These are phyloP conservation scores for Yamagishiella unicocca DNA, from an alignment of 139 green algal genomes.

Conservation along the genomic window DNA sequence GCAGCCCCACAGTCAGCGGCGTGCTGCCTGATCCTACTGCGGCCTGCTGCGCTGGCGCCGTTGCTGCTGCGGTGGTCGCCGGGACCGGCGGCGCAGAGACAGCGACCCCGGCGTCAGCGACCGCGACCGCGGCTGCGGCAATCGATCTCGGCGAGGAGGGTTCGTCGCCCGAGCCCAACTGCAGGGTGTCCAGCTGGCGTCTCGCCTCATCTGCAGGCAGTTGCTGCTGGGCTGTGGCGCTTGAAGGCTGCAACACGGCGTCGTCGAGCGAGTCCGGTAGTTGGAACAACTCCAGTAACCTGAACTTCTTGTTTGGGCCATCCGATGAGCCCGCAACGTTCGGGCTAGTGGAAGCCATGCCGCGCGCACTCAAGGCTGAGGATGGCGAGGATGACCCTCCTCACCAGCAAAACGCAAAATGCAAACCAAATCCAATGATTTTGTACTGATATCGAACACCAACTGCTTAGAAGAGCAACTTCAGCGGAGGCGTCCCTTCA, in stretches of 20 bases:
- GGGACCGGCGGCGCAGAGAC: background rate
- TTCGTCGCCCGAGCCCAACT: conserved; percentile 21
- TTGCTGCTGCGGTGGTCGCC: background rate
- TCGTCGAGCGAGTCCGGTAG: conserved; percentile 35
- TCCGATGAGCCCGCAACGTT: background rate
- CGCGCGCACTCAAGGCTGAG: too few relatives aligned
- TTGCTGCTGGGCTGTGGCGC: background rate
- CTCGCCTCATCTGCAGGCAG: conserved; percentile 26
- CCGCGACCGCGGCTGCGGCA: background rate
- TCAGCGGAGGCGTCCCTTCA: too few relatives aligned
- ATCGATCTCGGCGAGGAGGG: background rate
- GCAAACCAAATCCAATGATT: too few relatives aligned
- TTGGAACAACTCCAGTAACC: background rate
- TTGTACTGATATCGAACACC: too few relatives aligned
- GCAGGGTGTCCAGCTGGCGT: conserved; percentile 22
- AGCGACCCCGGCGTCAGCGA: too few relatives aligned
- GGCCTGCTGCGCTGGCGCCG: background rate
- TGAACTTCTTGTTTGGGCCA: conserved; percentile 21
- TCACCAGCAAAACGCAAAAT: too few relatives aligned
- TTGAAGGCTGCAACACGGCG: conserved; percentile 6
- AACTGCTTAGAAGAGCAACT: too few relatives aligned
- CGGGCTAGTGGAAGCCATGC: conserved; percentile 1
- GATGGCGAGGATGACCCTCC: too few relatives aligned
- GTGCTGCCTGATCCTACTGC: too few relatives aligned
- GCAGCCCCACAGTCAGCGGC: background rate